A percentile compares a stretch with the other conserved stretches of the same genome.
Evolutionary conservation across 176 grass and related monocot species (phyloP).

Genomic region (Oryza coarctata): DNA sequence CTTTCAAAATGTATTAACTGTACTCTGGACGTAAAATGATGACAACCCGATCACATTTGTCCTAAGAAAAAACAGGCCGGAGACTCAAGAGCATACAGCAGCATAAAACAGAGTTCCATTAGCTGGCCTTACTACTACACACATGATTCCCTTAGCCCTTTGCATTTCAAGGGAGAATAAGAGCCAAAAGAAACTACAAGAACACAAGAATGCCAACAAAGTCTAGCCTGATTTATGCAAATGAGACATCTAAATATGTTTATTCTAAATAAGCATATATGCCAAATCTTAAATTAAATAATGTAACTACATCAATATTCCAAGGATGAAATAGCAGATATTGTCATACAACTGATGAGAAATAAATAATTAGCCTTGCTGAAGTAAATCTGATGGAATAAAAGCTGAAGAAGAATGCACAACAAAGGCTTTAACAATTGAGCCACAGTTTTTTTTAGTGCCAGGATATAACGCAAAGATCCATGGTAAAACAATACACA

Average conservation of each 20-base stretch:
- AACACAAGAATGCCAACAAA: background rate
- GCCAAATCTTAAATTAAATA: too few species aligned
- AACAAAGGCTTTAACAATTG: constrained; percentile 15
- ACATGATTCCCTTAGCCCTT: background rate
- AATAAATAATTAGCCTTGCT: background rate
- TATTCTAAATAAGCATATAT: background rate
- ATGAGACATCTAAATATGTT: background rate
- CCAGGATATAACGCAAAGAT: background rate
- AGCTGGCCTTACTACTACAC: background rate
- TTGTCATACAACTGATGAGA: background rate
- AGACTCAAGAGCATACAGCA: constrained; percentile 16
- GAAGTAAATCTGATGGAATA: background rate
- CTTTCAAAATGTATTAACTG: background rate
- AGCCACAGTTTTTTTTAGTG: background rate
- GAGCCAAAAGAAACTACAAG: background rate
- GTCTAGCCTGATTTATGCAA: too few species aligned
- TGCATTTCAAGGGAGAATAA: background rate
- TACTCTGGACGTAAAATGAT: background rate
- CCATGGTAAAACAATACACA: too few species aligned
- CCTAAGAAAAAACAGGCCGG: background rate
- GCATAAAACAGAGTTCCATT: background rate
- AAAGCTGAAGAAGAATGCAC: background rate
- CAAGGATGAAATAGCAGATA: background rate
- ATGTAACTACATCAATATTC: background rate
- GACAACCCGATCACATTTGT: background rate